Evolutionary conservation across 1,284 basidiomycete species (phyloP).

Genomic region (Apiotrichum veenhuisii): DNA sequence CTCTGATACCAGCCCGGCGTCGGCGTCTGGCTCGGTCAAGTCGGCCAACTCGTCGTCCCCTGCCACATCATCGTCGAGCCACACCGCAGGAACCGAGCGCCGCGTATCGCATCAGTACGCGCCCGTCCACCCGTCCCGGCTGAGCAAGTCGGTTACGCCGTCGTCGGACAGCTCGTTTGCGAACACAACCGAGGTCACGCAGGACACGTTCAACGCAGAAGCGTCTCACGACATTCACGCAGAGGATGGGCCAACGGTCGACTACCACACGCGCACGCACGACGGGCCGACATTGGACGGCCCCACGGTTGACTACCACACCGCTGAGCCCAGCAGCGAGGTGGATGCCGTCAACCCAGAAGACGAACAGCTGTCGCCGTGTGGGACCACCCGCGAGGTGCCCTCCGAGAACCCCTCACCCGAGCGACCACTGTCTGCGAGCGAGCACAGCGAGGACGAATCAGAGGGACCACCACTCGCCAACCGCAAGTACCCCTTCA

Average conservation of each 20-base stretch:
- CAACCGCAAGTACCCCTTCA: constrained; percentile 61
- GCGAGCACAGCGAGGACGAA: background rate
- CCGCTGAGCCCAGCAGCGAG: background rate
- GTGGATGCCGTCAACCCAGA: background rate
- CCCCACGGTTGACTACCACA: background rate
- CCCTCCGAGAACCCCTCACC: background rate
- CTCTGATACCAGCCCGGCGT: background rate
- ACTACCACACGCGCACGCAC: background rate
- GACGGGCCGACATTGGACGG: background rate
- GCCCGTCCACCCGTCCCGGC: constrained; percentile 41
- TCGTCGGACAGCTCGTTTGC: constrained; percentile 29
- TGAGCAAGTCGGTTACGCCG: constrained; percentile 48
- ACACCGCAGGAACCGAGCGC: constrained; percentile 6
- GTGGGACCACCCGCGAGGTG: background rate
- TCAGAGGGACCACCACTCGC: constrained; percentile 36
- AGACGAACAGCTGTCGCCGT: background rate
- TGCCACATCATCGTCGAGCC: background rate
- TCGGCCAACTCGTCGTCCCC: background rate
- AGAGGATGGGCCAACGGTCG: background rate
- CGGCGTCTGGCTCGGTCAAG: background rate
- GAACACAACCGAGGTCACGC: constrained; percentile 14
- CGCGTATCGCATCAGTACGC: constrained; percentile 44
- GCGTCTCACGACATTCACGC: background rate
- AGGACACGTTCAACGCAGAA: background rate
- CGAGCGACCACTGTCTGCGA: background rate